These are phyloP conservation scores for Kazachstania martiniae DNA, from an alignment of 805 yeast genomes.

Conservation along the genomic window DNA sequence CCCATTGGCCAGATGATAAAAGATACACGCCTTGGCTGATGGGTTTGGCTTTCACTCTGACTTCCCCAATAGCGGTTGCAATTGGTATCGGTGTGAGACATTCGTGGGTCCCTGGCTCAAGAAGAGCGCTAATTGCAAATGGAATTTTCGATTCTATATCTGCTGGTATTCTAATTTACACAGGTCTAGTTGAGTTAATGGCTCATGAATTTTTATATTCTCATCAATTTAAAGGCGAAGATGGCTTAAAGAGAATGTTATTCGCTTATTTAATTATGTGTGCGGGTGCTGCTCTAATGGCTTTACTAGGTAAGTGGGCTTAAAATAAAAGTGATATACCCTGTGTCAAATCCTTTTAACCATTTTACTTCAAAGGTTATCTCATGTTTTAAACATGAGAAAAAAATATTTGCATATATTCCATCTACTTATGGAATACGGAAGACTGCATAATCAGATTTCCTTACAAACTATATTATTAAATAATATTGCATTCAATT, in stretches of 20 bases:
- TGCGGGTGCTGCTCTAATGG: constrained; percentile 68
- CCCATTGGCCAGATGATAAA: constrained; percentile 37
- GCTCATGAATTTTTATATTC: constrained; percentile 59
- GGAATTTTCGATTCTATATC: constrained; percentile 71
- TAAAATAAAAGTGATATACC: no score
- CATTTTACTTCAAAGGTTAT: no score
- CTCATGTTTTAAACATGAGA: no score
- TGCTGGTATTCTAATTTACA: constrained; percentile 67
- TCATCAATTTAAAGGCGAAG: constrained; percentile 52
- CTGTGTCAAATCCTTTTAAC: no score
- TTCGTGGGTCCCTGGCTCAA: constrained; percentile 47
- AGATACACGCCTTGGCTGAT: constrained; percentile 49
- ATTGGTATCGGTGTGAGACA: constrained; percentile 69
- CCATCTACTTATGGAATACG: no score
- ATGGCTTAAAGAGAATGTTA: constrained; percentile 41
- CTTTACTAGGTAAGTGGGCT: constrained; percentile 69
- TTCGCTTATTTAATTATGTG: constrained; percentile 34
- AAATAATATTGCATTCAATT: no score
- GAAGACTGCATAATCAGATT: no score
- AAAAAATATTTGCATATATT: no score
- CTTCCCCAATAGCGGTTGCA: constrained; percentile 68
- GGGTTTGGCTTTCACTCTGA: constrained; percentile 39
- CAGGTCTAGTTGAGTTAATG: constrained; percentile 69
- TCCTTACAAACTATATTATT: no score
- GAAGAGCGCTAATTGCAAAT: constrained; percentile 49